Base-by-base conservation (phyloP, 164 flowering plant genomes). In the Magnolia changhungtana region DNA sequence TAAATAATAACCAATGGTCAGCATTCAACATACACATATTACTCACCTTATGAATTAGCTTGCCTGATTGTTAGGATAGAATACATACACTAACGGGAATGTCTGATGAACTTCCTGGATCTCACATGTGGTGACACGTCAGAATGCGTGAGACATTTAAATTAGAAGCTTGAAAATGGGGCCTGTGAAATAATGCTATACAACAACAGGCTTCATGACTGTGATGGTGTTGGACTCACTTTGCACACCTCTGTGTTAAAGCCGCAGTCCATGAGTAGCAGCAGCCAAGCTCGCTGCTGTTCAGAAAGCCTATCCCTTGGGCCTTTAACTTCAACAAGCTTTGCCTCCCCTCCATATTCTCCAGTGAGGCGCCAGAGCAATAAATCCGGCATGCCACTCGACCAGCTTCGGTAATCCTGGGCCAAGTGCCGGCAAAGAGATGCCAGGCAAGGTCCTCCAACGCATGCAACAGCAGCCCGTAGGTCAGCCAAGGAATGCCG, bases 301-400 rank as follows among this genome's bases (percentile, higher is more conserved):
- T 95, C 99, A 8, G 98, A 95, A 55, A 95, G 97, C 51, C 89
- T 78, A 76, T 93, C 99, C 49, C 83, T 86, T 0, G 95, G 98
- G 45, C 98, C 96, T 80, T 95, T 93, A 9, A 95, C 98, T 85
- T 95, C 99, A 68, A 92, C 99, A 81, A 95, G 96, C 86, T 93
- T 95, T 19, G 97, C 97, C 84, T 95, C 97, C 24, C 95, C 98
- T n/a, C 73, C 83, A 77, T 87, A 85, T 52, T 87, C 87, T 19
- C 84, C 91, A 77, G 80, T 79, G 79, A 93, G 89, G 52, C 98
- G 95, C 99, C 98, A 95, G 1, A 95, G 80, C 76, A 95, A 76
- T 79, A 95, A 81, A 79, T 95, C 98, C 23, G 99, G 99, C 99
- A 95, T 93, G 65, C 99, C 99, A 71, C 93, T 88, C 11, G 97